phyloP scores from a whole-genome alignment of 306 rosid species.

The Quercus gilva region DNA sequence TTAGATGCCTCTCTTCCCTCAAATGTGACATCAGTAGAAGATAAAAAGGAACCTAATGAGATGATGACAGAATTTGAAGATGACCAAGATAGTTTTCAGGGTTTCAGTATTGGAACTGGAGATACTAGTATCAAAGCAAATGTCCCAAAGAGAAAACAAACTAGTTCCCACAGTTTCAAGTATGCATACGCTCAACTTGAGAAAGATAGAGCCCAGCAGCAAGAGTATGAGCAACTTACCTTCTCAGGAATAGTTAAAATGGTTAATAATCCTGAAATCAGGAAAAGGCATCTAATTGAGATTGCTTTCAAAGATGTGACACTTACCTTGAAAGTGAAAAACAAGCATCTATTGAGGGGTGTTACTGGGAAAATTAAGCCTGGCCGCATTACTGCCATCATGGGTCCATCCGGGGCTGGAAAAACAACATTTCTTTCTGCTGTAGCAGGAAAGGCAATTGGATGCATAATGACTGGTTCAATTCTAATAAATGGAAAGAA shows the following conservation, averaged over 20 bases:
- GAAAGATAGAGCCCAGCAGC: conserved; percentile 80
- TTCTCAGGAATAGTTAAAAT: conserved; percentile 82
- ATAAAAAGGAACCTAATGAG: conserved; percentile 36
- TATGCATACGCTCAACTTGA: conserved; percentile 89
- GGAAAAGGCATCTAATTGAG: conserved; percentile 79
- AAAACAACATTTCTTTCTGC: conserved; percentile 94
- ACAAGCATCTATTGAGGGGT: conserved; percentile 71
- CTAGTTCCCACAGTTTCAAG: conserved; percentile 67
- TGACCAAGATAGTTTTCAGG: conserved; percentile 42
- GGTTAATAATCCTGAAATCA: conserved; percentile 54
- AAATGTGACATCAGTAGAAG: conserved; percentile 35
- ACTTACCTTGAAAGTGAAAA: conserved; percentile 75
- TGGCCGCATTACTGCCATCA: conserved; percentile 84
- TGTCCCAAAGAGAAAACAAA: conserved; percentile 55
- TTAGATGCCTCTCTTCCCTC: conserved; percentile 40
- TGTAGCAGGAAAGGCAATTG: conserved; percentile 81
- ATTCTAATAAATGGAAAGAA: conserved; percentile 79
- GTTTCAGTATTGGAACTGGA: conserved; percentile 34
- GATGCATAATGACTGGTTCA: conserved; percentile 69
- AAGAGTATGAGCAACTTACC: conserved; percentile 64
- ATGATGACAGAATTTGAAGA: conserved; percentile 60
- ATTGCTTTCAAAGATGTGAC: conserved; percentile 80
- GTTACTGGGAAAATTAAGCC: conserved; percentile 90
- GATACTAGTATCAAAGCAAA: conserved; percentile 21
- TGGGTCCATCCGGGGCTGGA: conserved; percentile 99